Evolutionary conservation across 352 stramenopile genomes (phyloP).

Genomic region (Pythium scleroteichum): DNA sequence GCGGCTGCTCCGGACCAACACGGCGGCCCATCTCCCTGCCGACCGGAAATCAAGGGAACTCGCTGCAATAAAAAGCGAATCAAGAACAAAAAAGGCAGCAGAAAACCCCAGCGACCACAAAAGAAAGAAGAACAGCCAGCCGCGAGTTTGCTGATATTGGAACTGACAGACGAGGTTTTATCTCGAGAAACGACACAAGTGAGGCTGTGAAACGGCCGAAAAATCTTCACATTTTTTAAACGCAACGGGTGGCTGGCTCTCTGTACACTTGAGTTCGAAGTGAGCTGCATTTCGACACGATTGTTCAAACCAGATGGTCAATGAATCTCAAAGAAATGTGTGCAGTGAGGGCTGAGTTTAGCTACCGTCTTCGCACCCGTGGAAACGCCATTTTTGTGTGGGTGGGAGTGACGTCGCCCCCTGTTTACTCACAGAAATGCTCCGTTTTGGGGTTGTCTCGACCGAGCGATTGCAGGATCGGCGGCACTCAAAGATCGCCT

Average conservation of each 20-base stretch:
- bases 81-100: not conserved
- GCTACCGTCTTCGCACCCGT: not conserved
- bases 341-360: not conserved
- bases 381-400: not conserved
- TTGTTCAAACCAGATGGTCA: constrained; percentile 25
- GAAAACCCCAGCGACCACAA: not conserved
- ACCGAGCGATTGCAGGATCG: not conserved
- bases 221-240: not conserved
- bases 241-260: not conserved
- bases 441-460: not conserved
- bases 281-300: constrained; percentile 4
- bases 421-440: not conserved
- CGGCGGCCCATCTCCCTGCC: constrained; percentile 6
- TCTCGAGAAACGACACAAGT: not conserved
- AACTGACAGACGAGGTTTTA: not conserved
- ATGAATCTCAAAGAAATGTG: not conserved
- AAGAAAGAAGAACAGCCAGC: not conserved
- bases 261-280: not conserved
- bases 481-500: constrained; percentile 16
- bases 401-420: not conserved
- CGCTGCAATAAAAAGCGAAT: not conserved
- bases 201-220: not conserved
- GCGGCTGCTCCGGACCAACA: constrained; percentile 14
- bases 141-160: not conserved
- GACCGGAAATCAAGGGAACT: not conserved